Evolutionary conservation across 164 flowering plant species (phyloP).

Genomic region (Magnolia sinica): DNA sequence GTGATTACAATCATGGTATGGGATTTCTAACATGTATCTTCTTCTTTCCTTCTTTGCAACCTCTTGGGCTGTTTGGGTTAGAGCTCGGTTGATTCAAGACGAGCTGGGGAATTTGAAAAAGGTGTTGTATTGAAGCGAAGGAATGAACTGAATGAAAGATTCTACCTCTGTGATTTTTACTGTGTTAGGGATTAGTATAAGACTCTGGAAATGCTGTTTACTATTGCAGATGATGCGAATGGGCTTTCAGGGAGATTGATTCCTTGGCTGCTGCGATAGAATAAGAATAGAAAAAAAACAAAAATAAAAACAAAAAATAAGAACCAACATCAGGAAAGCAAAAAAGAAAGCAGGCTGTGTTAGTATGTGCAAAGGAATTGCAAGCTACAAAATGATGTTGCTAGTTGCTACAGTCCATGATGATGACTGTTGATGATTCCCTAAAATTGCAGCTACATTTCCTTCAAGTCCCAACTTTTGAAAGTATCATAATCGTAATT

Average conservation of each 20-base stretch:
- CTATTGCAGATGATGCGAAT: conserved; percentile 42
- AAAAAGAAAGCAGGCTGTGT: no score
- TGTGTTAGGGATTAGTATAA: conserved; percentile 29
- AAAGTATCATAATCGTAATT: no score
- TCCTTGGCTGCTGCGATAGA: conserved; percentile 33
- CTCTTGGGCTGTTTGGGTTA: conserved; percentile 11
- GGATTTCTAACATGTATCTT: conserved; percentile 21
- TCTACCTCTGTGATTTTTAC: conserved; percentile 17
- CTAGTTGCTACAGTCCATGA: no score
- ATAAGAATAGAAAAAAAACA: neutral
- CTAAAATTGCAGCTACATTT: no score
- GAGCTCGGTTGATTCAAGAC: conserved; percentile 7
- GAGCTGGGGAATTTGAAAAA: neutral
- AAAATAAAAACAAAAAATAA: no score
- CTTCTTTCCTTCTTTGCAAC: conserved; percentile 11
- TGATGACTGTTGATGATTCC: no score
- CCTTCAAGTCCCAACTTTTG: no score
- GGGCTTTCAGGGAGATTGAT: conserved; percentile 65
- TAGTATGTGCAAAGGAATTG: no score
- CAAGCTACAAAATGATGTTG: no score
- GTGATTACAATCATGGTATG: conserved; percentile 2
- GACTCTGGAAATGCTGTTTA: conserved; percentile 37
- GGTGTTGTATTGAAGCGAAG: neutral
- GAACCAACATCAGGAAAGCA: neutral
- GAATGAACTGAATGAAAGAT: neutral